phyloP scores from a whole-genome alignment of 2,329 filamentous ascomycete genomes.

The Sphaerulina populicola region DNA sequence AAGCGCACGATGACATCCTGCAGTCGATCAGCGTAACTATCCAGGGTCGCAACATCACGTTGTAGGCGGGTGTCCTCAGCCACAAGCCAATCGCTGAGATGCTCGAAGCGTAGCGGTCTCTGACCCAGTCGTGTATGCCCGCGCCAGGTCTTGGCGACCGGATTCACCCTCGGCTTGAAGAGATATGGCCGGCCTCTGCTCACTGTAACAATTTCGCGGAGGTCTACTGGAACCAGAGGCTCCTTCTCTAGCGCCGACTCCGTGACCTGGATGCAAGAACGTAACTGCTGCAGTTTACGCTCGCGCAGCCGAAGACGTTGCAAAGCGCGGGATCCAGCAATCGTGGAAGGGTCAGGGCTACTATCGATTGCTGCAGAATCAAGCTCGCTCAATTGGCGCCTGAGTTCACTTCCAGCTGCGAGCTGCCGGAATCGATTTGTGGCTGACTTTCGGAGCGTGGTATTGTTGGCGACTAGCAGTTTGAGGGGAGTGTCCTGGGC shows the following conservation, averaged over 20 bases:
- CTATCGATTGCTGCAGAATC: slow-evolving; percentile 13
- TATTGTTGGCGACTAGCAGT: slow-evolving; percentile 19
- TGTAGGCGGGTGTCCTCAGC: slow-evolving; percentile 22
- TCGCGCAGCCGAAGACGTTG: slow-evolving; percentile 22
- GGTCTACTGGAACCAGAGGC: slow-evolving; percentile 29
- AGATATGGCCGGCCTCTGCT: slow-evolving; percentile 17
- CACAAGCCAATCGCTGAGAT: slow-evolving; percentile 24
- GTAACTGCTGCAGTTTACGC: slow-evolving; percentile 24
- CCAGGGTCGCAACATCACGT: slow-evolving; percentile 50
- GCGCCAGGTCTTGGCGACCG: slow-evolving; percentile 13
- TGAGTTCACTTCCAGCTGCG: slow-evolving; percentile 18
- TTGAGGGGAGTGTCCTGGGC: slow-evolving; percentile 9
- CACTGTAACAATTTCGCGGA: slow-evolving; percentile 26
- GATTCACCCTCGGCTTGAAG: slow-evolving; percentile 12
- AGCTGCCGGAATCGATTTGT: slow-evolving; percentile 22
- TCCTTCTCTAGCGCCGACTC: slow-evolving; percentile 15
- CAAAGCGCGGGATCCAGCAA: slow-evolving; percentile 23
- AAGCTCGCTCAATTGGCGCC: slow-evolving; percentile 18
- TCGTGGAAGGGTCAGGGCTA: slow-evolving; percentile 22
- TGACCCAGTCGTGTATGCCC: slow-evolving; percentile 20
- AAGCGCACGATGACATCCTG: slow-evolving; percentile 77
- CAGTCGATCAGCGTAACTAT: slow-evolving; percentile 62
- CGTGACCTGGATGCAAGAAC: slow-evolving; percentile 25
- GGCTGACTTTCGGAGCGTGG: slow-evolving; percentile 14
- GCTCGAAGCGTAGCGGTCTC: slow-evolving; percentile 22